These are phyloP conservation scores for Verbascum thapsus DNA, from an alignment of 257 asterid species.

Conservation along the genomic window DNA sequence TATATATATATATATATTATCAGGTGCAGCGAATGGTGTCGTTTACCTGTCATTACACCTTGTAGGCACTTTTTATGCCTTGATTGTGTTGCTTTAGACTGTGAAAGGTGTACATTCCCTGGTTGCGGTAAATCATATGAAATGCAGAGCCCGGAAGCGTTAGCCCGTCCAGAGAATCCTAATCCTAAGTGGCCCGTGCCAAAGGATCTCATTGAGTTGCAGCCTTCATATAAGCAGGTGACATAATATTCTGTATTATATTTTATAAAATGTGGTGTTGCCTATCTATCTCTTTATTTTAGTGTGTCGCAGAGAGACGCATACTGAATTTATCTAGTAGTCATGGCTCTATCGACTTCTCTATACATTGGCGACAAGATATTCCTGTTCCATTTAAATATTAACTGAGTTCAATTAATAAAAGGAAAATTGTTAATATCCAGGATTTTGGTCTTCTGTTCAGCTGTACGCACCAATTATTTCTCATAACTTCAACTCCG, in stretches of 20 bases:
- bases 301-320: constrained; percentile 1
- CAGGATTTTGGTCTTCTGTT: constrained; percentile 14
- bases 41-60: constrained; percentile 91
- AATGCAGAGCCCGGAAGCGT: constrained; percentile 93
- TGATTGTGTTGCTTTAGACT: constrained; percentile 89
- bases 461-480: constrained; percentile 11
- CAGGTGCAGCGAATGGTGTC: constrained; percentile 97
- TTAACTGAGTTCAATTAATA: constrained; percentile 7
- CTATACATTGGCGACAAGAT: constrained; percentile 7
- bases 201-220: constrained; percentile 96
- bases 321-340: constrained; percentile 5
- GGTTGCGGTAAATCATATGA: constrained; percentile 80
- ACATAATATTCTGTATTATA: constrained; percentile 4
- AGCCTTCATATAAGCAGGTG: constrained; percentile 96
- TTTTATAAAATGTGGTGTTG: background rate
- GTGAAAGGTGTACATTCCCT: constrained; percentile 76
- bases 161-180: constrained; percentile 96
- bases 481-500: constrained; percentile 1
- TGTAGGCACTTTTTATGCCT: constrained; percentile 92
- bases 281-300: constrained; percentile 7
- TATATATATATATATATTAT: constrained; percentile 24
- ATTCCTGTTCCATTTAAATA: background rate
- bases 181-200: constrained; percentile 99
- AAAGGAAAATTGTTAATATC: constrained; percentile 2
- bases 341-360: constrained; percentile 4